phyloP scores from a whole-genome alignment of 1,284 basidiomycete genomes.

The Chiua sp. region DNA sequence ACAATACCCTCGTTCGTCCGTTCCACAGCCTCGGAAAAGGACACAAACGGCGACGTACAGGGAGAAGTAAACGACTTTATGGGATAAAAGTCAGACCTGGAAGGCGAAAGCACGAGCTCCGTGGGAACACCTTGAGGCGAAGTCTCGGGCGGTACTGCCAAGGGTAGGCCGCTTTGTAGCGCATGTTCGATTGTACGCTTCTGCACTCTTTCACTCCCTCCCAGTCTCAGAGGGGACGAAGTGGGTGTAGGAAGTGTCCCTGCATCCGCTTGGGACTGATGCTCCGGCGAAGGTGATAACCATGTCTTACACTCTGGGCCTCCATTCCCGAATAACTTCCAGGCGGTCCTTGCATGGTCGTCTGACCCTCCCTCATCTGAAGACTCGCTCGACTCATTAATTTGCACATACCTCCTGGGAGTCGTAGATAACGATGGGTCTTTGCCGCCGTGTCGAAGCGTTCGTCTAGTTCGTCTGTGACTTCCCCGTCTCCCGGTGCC shows the following conservation, averaged over 20 bases:
- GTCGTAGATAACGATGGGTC: neutral
- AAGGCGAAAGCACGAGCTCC: constrained; percentile 2
- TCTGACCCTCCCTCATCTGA: constrained; percentile 51
- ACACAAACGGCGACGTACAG: constrained; percentile 20
- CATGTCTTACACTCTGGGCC: constrained; percentile 20
- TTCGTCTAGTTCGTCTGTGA: constrained; percentile 32
- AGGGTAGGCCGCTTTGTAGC: neutral
- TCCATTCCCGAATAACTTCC: constrained; percentile 50
- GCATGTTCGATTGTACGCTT: constrained; percentile 4
- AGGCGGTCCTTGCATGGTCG: constrained; percentile 53
- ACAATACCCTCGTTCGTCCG: neutral
- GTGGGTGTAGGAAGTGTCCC: constrained; percentile 29
- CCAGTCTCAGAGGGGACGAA: constrained; percentile 28
- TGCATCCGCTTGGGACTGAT: neutral
- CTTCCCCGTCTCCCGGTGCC: constrained; percentile 30
- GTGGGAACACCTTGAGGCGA: neutral
- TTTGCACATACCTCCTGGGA: constrained; percentile 11
- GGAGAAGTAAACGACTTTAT: constrained; percentile 2
- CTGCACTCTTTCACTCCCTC: constrained; percentile 6
- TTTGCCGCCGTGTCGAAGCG: constrained; percentile 14
- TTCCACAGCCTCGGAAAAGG: constrained; percentile 7
- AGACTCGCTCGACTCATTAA: constrained; percentile 46
- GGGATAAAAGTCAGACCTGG: neutral
- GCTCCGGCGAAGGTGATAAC: constrained; percentile 25
- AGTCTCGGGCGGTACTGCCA: neutral